Percentiles rank a stretch among this genome's conserved stretches.
Conservation (phyloP, 2,329 filamentous ascomycete species). For the Curvularia verruculosa region DNA sequence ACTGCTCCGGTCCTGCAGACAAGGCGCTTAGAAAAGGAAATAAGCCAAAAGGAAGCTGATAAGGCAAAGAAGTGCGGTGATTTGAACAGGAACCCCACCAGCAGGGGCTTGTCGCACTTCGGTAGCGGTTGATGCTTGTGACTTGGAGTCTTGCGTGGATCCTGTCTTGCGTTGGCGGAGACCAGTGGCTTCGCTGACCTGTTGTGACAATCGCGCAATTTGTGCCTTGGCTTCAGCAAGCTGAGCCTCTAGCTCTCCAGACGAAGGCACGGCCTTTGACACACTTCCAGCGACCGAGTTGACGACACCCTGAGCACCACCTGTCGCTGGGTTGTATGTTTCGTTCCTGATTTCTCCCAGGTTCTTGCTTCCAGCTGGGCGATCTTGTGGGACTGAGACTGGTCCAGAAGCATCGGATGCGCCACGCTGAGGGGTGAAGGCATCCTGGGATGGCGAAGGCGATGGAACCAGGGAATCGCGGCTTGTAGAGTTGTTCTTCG, state of each 20-base stretch:
- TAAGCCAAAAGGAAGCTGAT: constrained; percentile 93
- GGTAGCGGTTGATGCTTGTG: constrained; percentile 57
- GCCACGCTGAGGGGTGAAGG: constrained; percentile 55
- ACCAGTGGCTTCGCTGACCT: constrained; percentile 61
- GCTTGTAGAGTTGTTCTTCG: constrained; percentile 44
- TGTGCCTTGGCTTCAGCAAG: constrained; percentile 76
- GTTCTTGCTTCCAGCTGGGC: constrained; percentile 48
- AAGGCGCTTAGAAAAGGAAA: constrained; percentile 79
- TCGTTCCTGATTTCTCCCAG: constrained; percentile 51
- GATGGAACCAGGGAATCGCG: constrained; percentile 54
- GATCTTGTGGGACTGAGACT: constrained; percentile 49
- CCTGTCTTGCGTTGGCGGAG: constrained; percentile 79
- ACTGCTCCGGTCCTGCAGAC: constrained; percentile 27
- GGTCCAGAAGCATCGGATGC: constrained; percentile 44
- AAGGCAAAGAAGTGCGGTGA: constrained; percentile 82
- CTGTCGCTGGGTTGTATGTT: constrained; percentile 49
- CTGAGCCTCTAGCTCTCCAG: constrained; percentile 72
- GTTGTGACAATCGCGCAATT: constrained; percentile 70
- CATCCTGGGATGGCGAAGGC: constrained; percentile 58
- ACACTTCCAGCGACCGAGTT: constrained; percentile 57
- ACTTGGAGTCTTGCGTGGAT: constrained; percentile 59
- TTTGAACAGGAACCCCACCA: constrained; percentile 84
- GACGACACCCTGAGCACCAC: constrained; percentile 47
- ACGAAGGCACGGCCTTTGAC: constrained; percentile 55
- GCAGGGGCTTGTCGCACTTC: constrained; percentile 59